A percentile compares a stretch with the other conserved stretches of the same genome.
Evolutionary conservation across 2,329 filamentous ascomycete genomes (phyloP).

Genomic region (Ophiosphaerella narmari): DNA sequence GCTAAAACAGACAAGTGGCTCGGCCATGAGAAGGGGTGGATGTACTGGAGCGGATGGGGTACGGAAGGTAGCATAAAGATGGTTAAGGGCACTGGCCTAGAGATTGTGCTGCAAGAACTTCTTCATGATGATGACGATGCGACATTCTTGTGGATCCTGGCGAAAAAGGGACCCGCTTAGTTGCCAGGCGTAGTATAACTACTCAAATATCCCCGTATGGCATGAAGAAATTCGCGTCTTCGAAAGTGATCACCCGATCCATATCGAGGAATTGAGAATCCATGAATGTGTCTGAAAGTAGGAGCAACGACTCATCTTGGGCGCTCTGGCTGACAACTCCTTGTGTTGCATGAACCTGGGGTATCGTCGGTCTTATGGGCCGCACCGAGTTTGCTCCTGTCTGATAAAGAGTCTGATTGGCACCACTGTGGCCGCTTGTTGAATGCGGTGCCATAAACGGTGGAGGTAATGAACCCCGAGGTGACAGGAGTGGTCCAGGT

Average conservation of each 20-base stretch:
- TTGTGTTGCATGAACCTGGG: not conserved
- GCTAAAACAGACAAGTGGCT: constrained; percentile 38
- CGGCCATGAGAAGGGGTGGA: constrained; percentile 36
- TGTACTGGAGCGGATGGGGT: constrained; percentile 51
- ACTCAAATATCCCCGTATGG: constrained; percentile 7
- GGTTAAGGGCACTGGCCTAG: constrained; percentile 33
- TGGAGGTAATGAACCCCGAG: not conserved
- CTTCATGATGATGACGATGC: constrained; percentile 25
- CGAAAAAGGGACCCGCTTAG: constrained; percentile 10
- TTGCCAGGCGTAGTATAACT: no score
- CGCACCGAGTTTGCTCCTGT: not conserved
- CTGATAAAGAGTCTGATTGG: constrained; percentile 7
- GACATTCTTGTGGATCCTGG: constrained; percentile 39
- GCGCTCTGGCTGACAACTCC: constrained; percentile 17
- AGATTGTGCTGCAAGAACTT: constrained; percentile 28
- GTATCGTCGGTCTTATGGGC: not conserved
- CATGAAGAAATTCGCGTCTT: constrained; percentile 40
- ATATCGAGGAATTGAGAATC: constrained; percentile 40
- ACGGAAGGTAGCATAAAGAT: constrained; percentile 38
- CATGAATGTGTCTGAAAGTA: constrained; percentile 39
- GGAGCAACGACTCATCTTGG: constrained; percentile 37
- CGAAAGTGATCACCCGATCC: constrained; percentile 44
- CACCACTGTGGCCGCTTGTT: constrained; percentile 1
- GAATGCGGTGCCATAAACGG: not conserved
- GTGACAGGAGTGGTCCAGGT: no score